Evolutionary conservation across 139 green algal species (phyloP).

Genomic region (Chlorella vulgaris): DNA sequence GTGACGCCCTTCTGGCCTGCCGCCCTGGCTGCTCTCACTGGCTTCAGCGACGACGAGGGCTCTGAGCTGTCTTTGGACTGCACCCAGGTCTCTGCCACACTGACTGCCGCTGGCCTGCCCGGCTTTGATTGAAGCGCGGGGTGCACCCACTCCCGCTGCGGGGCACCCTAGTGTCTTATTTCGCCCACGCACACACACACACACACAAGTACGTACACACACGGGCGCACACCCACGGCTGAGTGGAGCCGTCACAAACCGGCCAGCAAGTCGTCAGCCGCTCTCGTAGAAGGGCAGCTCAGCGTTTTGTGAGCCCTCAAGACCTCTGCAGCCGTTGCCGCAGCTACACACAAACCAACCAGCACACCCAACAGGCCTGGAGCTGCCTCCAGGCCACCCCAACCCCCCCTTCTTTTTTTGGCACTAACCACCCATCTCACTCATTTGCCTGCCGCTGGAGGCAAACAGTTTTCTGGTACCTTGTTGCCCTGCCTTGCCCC

Average conservation of each 20-base stretch:
- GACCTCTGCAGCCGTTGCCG: not conserved
- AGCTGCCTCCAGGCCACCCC: not conserved
- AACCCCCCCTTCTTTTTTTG: not conserved
- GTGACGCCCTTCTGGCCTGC: constrained; percentile 54
- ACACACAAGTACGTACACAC: no score
- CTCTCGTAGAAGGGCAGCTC: not conserved
- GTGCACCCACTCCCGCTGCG: no score
- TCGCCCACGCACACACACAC: no score
- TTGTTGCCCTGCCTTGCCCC: not conserved
- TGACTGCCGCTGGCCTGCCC: not conserved
- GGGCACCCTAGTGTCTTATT: no score
- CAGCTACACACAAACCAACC: constrained; percentile 14
- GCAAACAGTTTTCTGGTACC: constrained; percentile 6
- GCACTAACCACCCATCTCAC: no score
- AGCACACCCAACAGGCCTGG: constrained; percentile 6
- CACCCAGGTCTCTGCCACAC: not conserved
- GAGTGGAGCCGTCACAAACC: no score
- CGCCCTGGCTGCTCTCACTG: constrained; percentile 46
- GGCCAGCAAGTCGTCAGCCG: no score
- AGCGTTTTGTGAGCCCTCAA: not conserved
- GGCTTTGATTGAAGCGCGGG: not conserved
- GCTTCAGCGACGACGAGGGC: not conserved
- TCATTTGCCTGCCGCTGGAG: constrained; percentile 5
- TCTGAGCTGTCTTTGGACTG: not conserved
- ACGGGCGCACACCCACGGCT: no score